Percentiles rank a stretch among this genome's conserved stretches.
phyloP scores from a whole-genome alignment of 257 asterid genomes.

The Solanum clarkiae region DNA sequence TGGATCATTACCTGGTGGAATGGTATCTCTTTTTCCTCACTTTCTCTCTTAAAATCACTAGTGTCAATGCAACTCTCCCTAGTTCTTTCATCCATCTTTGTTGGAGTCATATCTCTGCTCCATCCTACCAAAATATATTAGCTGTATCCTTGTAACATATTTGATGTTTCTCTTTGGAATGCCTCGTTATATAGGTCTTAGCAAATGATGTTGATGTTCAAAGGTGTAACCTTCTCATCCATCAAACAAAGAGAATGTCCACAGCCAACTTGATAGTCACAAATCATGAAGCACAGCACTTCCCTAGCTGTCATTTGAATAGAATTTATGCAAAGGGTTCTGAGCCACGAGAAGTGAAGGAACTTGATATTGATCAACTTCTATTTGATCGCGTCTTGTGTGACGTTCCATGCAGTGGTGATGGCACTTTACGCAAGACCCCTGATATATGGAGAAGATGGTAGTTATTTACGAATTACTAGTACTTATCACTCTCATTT shows the following conservation, averaged over 20 bases:
- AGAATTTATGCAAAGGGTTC: conserved; percentile 22
- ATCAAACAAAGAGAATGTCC: conserved; percentile 98
- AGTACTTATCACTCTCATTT: neutral
- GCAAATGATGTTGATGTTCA: conserved; percentile 96
- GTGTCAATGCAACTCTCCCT: conserved; percentile 3
- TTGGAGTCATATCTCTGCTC: neutral
- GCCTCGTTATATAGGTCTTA: conserved; percentile 40
- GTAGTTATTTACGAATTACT: conserved; percentile 21
- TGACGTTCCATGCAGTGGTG: conserved; percentile 99
- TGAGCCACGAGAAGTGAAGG: conserved; percentile 28
- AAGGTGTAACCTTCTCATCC: conserved; percentile 98
- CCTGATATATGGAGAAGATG: conserved; percentile 99
- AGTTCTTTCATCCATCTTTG: neutral
- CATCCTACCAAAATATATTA: neutral
- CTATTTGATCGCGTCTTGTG: conserved; percentile 94
- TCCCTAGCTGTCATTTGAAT: conserved; percentile 74
- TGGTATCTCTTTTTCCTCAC: conserved; percentile 31
- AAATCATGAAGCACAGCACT: conserved; percentile 98
- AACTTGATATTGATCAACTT: conserved; percentile 51
- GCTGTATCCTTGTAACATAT: neutral
- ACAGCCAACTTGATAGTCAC: conserved; percentile 97
- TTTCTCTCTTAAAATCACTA: neutral
- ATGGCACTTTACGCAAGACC: conserved; percentile 97
- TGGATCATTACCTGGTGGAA: conserved; percentile 77
- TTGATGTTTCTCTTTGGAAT: conserved; percentile 3